These are phyloP conservation scores for Colletotrichum sp. DNA, from an alignment of 2,329 filamentous ascomycete species.

Conservation along the genomic window DNA sequence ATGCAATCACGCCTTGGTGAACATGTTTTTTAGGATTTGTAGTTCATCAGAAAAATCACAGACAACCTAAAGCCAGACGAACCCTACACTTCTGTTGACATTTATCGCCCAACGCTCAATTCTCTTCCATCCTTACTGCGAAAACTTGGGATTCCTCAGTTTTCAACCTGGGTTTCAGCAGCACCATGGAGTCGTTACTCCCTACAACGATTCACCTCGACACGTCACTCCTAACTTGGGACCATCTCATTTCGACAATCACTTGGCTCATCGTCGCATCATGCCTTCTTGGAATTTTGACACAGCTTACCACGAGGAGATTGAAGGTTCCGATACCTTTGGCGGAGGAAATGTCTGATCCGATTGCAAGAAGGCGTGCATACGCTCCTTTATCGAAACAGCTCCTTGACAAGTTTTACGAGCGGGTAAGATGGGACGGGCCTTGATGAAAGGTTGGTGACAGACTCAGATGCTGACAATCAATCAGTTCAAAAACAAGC, in stretches of 20 bases:
- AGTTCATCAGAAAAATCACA: not conserved
- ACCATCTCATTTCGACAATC: not conserved
- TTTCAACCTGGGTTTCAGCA: not conserved
- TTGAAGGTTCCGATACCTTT: not conserved
- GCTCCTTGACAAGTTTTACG: not conserved
- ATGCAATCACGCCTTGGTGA: not conserved
- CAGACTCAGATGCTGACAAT: not conserved
- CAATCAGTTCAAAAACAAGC: not conserved
- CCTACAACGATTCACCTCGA: not conserved
- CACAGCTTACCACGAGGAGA: not conserved
- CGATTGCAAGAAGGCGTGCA: not conserved
- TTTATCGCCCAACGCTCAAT: not conserved
- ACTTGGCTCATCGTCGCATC: not conserved
- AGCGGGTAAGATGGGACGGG: not conserved
- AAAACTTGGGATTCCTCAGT: not conserved
- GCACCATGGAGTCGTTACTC: not conserved
- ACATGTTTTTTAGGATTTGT: not conserved
- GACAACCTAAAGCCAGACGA: not conserved
- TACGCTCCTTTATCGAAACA: not conserved
- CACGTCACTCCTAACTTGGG: not conserved
- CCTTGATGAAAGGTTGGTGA: not conserved
- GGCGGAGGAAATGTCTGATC: not conserved
- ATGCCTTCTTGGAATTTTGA: not conserved
- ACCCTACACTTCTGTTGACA: not conserved
- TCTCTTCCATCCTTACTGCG: not conserved